Base-by-base conservation (phyloP, 2,329 filamentous ascomycete species). In the Phialophora expanda region DNA sequence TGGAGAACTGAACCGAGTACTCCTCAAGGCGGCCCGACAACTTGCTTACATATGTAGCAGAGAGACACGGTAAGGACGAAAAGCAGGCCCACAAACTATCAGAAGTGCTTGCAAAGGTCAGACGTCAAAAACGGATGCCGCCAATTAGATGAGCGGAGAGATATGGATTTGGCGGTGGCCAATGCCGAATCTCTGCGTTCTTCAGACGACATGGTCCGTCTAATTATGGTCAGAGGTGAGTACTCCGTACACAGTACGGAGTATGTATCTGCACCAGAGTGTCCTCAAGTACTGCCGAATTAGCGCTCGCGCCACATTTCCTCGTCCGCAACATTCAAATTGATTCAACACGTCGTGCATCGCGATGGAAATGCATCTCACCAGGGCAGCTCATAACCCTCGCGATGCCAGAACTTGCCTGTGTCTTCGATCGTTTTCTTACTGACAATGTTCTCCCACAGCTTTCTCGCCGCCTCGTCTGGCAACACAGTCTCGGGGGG, bases 321-420 rank as follows among this genome's bases (percentile, higher is more conserved):
- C 30, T 30, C 30, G 30, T 9, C 30, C 30, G 30, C 30, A 30
- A 30, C 7, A 9, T 30, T 30, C 30, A 30, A 30, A 30, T 30
- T 9, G 30, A 8, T 30, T 30, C 30, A 30, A 30, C 8, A 7
- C 30, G 8, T 30, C 30, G 7, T 30, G 7, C 8, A 30, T 9
- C 8, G 30, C 30, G 28, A 30, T 30, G 28, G 1, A 30, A 9
- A 50, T n/a, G 12, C 17, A 22, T 34, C 12, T 69, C 48, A 82
- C 80, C 80, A 82, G 3, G 77, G 78, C 66, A 82, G 65, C 63
- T 82, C 79, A 50, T 75, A 73, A 1, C 80, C 80, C 65, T 78
- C 80, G 4, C 79, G 67, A 74, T 82, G 80, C 75, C 76, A 82
- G 67, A 81, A 83, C 66, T 67, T 80, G 38, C 80, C 80, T 12